Percentiles rank a stretch among this genome's conserved stretches.
Evolutionary conservation across 1,284 basidiomycete genomes (phyloP).

Genomic region (Lignosus rhinocerotis): DNA sequence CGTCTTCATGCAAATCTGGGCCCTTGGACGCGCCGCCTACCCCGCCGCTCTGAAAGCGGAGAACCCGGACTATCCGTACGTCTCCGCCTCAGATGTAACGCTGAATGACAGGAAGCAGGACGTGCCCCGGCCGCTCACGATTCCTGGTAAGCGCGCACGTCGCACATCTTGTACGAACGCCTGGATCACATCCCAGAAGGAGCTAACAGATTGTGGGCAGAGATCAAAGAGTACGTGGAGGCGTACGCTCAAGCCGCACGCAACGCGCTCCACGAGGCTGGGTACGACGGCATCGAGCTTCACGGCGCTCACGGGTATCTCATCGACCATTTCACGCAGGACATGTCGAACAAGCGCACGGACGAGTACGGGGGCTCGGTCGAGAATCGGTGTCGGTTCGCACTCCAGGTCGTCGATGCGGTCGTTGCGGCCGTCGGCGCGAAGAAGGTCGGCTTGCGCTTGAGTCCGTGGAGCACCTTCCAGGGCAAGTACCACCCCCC

Average conservation of each 20-base stretch:
- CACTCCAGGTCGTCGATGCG: conserved; percentile 49
- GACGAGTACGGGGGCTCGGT: conserved; percentile 61
- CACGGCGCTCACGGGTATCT: conserved; percentile 40
- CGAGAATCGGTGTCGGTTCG: conserved; percentile 57
- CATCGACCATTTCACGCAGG: conserved; percentile 45
- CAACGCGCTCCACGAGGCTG: conserved; percentile 45
- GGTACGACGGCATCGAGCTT: conserved; percentile 45
- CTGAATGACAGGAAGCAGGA: conserved; percentile 30
- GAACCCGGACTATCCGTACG: conserved; percentile 31
- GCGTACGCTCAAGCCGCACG: conserved; percentile 40
- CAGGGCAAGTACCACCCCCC: neutral
- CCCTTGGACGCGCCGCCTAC: conserved; percentile 44
- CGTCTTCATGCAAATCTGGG: conserved; percentile 52
- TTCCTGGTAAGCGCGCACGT: conserved; percentile 21
- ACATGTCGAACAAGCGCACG: conserved; percentile 50
- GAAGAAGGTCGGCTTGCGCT: conserved; percentile 46
- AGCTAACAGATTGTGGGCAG: conserved; percentile 14
- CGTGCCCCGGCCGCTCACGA: conserved; percentile 38
- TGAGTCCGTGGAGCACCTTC: conserved; percentile 48
- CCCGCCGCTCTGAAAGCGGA: conserved; percentile 27
- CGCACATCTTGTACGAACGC: neutral
- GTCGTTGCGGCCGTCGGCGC: conserved; percentile 40
- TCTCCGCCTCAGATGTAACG: conserved; percentile 43
- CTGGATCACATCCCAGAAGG: no score
- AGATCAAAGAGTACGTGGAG: conserved; percentile 45